These are phyloP conservation scores for Aspergillus coremiiformis DNA, from an alignment of 495 filamentous ascomycete genomes.

Conservation along the genomic window DNA sequence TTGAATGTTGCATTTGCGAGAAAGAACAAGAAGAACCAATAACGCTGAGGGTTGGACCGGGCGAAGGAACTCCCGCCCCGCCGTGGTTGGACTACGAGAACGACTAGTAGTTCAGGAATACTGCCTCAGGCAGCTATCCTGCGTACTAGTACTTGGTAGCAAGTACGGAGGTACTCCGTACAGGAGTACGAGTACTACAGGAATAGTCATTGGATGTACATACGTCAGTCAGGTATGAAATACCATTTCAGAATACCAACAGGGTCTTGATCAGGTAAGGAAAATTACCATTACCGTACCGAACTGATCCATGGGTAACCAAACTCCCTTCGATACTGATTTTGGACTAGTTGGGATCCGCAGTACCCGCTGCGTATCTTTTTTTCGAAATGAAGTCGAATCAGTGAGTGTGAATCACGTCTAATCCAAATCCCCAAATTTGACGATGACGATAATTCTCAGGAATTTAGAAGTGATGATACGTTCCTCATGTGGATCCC, in stretches of 20 bases:
- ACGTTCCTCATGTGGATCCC: constrained; percentile 25
- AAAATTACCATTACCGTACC: background rate
- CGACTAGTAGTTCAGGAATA: too few species aligned
- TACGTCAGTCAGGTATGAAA: background rate
- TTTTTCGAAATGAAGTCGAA: background rate
- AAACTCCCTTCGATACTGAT: background rate
- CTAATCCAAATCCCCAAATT: constrained; percentile 1
- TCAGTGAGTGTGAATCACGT: background rate
- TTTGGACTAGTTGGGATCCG: background rate
- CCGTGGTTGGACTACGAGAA: too few species aligned
- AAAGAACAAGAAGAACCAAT: background rate
- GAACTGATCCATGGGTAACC: background rate
- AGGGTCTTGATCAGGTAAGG: background rate
- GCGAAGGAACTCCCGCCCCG: too few species aligned
- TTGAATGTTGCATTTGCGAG: constrained; percentile 13
- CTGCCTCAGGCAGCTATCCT: too few species aligned
- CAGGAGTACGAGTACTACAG: too few species aligned
- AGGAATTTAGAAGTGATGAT: constrained; percentile 24
- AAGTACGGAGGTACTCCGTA: background rate
- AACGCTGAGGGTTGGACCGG: background rate
- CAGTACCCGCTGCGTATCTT: constrained; percentile 4
- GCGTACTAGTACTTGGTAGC: background rate
- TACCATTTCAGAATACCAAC: background rate
- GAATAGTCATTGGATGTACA: too few species aligned
- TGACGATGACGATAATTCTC: constrained; percentile 39